Conservation (phyloP, 1,284 basidiomycete species). For the Ganoderma sp. region DNA sequence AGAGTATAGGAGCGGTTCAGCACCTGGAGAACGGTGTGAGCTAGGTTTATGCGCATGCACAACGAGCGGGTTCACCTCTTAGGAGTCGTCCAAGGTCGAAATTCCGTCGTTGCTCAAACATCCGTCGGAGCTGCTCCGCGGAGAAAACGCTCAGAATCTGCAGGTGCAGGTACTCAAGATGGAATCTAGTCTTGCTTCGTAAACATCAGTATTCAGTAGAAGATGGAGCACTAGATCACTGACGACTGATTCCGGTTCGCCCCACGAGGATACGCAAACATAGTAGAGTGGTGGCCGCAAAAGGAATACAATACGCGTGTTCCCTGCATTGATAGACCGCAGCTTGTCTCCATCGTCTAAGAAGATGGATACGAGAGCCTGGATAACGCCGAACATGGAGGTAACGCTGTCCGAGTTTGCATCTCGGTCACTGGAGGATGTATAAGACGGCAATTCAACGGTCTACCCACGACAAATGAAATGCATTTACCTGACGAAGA, state of each 20-base stretch:
- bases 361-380: conserved; percentile 93
- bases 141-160: conserved; percentile 93
- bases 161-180: conserved; percentile 93
- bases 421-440: conserved; percentile 41
- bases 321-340: conserved; percentile 78
- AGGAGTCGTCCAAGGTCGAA: conserved; percentile 89
- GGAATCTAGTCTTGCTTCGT: conserved; percentile 84
- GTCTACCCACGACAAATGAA: background rate
- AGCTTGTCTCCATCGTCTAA: conserved; percentile 86
- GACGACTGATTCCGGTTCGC: conserved; percentile 92
- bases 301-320: conserved; percentile 82
- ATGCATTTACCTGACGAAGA: conserved; percentile 75
- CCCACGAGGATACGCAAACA: conserved; percentile 89
- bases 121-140: conserved; percentile 79
- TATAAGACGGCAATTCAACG: background rate
- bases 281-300: conserved; percentile 90
- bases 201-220: conserved; percentile 40
- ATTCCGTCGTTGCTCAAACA: conserved; percentile 89
- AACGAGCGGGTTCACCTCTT: conserved; percentile 58
- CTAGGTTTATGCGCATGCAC: background rate
- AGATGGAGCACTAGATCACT: conserved; percentile 44
- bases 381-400: conserved; percentile 89
- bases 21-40: conserved; percentile 53
- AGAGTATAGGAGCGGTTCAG: conserved; percentile 80
- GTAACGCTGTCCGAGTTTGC: conserved; percentile 70